Percentiles rank a stretch among this genome's conserved stretches.
Evolutionary conservation across 2,329 filamentous ascomycete species (phyloP).

Genomic region (Pseudopithomyces chartarum): DNA sequence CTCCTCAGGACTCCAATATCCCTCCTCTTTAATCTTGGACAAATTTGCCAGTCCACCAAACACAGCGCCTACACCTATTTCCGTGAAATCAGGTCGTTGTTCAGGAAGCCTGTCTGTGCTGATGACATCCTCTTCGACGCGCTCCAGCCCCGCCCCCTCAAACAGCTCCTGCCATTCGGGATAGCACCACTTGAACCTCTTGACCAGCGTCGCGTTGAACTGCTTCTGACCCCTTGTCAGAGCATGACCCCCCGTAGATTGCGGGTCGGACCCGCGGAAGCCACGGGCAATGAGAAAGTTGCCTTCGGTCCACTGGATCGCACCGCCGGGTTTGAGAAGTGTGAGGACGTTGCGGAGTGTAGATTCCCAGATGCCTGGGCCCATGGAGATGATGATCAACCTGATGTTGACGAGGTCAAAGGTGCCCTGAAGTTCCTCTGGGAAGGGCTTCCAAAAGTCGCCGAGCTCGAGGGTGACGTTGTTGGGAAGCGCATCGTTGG

Average conservation of each 20-base stretch:
- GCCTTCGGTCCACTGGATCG: constrained; percentile 36
- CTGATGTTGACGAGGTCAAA: constrained; percentile 40
- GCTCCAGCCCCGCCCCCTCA: constrained; percentile 20
- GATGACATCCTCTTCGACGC: constrained; percentile 29
- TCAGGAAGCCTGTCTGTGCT: constrained; percentile 32
- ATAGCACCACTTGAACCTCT: constrained; percentile 32
- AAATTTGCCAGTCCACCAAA: constrained; percentile 32
- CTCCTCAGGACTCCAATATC: constrained; percentile 28
- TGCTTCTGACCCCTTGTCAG: constrained; percentile 27
- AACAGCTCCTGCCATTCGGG: constrained; percentile 24
- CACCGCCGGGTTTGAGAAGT: constrained; percentile 36
- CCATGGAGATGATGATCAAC: constrained; percentile 35
- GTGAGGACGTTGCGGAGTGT: constrained; percentile 29
- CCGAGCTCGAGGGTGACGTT: constrained; percentile 29
- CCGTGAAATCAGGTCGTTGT: constrained; percentile 31
- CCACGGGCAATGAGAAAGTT: constrained; percentile 30
- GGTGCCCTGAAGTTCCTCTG: constrained; percentile 25
- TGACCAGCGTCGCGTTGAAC: constrained; percentile 24
- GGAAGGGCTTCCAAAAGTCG: constrained; percentile 36
- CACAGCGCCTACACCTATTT: constrained; percentile 33
- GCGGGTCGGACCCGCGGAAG: constrained; percentile 17
- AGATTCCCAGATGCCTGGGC: constrained; percentile 25
- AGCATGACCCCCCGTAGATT: constrained; percentile 20
- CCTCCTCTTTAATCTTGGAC: constrained; percentile 23
- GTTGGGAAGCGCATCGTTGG: constrained; percentile 16